Base-by-base conservation (phyloP, 2,329 filamentous ascomycete species). In the Neoarthrinium moseri region DNA sequence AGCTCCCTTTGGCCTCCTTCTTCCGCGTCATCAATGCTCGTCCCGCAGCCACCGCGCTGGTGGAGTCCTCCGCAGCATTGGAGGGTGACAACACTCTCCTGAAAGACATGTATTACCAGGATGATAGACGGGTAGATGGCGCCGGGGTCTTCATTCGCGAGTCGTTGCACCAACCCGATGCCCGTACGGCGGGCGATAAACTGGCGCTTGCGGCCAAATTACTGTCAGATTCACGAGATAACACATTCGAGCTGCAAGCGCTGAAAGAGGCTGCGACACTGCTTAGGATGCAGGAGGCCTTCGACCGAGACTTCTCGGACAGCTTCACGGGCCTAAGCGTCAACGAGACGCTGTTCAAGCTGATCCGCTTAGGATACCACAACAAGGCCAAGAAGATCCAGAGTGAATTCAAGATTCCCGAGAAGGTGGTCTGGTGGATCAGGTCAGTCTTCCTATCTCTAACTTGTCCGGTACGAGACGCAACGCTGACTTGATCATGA, bases 41-140 rank as follows among this genome's bases (percentile, higher is more conserved):
- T 1, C 91, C 92, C 0, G 79, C 89, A 21, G 94, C 94, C 4
- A 91, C 89, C 2, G 89, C 94, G 0, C 79, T 99, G 10, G 89
- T 99, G 20, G 94, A 99, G 66, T 81, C 90, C 2, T 86, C 86
- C 0, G 92, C 94, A 0, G 62, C 70, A 35, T 75, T 79, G 41
- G 83, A 89, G 41, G 72, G 69, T 17, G 87, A 95, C 58, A 91
- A 95, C 57, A 78, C 81, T 1, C 68, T 99, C 18, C 80, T 99
- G 21, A 99, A 97, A 60, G 94, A 97, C 61, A 74, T 99, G 4
- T 99, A 94, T 70, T 99, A 99, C 64, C 94, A 97, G 69, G 94
- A 97, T 58, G 94, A 99, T 63, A 83, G 92, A 5, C 83, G 91
- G 4, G 73, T 91, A 5, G 94, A 97, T 53, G 91, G 94, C 3